A percentile compares a stretch with the other conserved stretches of the same genome.
phyloP scores from a whole-genome alignment of 2,329 filamentous ascomycete genomes.

The Pseudogymnoascus sp. region DNA sequence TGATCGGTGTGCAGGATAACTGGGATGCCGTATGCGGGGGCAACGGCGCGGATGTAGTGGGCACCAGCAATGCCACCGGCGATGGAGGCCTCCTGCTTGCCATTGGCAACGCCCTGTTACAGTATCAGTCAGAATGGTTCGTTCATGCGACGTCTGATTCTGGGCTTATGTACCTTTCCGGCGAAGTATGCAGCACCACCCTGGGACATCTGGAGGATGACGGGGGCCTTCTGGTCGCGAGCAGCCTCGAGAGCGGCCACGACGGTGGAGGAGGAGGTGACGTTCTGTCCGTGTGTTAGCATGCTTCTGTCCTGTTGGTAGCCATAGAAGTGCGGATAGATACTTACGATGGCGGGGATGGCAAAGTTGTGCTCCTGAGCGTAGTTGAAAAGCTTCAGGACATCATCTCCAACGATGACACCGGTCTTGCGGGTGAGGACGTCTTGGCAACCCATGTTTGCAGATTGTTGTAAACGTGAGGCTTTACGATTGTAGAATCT shows the following conservation, averaged over 20 bases:
- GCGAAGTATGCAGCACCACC: slow-evolving; percentile 91
- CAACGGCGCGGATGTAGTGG: slow-evolving; percentile 85
- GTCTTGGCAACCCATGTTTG: slow-evolving; percentile 39
- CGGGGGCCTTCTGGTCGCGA: slow-evolving; percentile 79
- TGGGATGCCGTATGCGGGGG: slow-evolving; percentile 79
- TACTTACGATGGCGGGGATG: slow-evolving; percentile 66
- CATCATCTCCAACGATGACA: slow-evolving; percentile 60
- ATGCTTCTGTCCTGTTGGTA: not conserved
- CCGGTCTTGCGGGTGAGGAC: slow-evolving; percentile 55
- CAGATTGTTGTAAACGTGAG: slow-evolving; percentile 10
- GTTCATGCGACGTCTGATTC: slow-evolving; percentile 14
- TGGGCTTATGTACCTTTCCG: slow-evolving; percentile 54
- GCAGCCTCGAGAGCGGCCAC: slow-evolving; percentile 90
- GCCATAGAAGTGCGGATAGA: not conserved
- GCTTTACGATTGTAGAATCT: slow-evolving; percentile 3
- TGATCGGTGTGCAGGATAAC: slow-evolving; percentile 96
- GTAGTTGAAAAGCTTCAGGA: slow-evolving; percentile 73
- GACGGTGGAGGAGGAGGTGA: slow-evolving; percentile 83
- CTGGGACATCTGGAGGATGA: slow-evolving; percentile 89
- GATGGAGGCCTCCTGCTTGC: slow-evolving; percentile 80
- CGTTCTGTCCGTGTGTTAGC: slow-evolving; percentile 48
- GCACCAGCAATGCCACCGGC: slow-evolving; percentile 80
- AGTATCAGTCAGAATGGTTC: slow-evolving; percentile 5
- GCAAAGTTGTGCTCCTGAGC: slow-evolving; percentile 81
- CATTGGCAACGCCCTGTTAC: slow-evolving; percentile 63